Evolutionary conservation across 345 rosid species (phyloP).

Genomic region (Stellera chamaejasme): DNA sequence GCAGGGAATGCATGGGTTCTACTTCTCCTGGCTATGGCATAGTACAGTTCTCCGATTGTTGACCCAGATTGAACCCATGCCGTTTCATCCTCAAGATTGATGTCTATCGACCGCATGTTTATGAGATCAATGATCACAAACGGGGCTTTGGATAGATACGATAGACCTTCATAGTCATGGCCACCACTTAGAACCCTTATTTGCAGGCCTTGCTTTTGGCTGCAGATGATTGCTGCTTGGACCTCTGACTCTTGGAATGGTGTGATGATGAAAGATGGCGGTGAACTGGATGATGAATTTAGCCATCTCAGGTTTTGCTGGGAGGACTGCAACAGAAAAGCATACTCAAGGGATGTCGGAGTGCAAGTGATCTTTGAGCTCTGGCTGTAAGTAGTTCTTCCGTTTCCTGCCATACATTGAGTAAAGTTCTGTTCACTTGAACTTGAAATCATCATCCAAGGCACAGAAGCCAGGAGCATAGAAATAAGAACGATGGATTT

Average conservation of each 20-base stretch:
- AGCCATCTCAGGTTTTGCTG: slow-evolving; percentile 30
- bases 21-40: slow-evolving; percentile 27
- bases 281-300: slow-evolving; percentile 18
- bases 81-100: slow-evolving; percentile 17
- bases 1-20: slow-evolving; percentile 39
- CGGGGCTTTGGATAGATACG: slow-evolving; percentile 27
- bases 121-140: slow-evolving; percentile 34
- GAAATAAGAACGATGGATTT: slow-evolving; percentile 5
- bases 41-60: slow-evolving; percentile 41
- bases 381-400: slow-evolving; percentile 16
- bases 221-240: slow-evolving; percentile 34
- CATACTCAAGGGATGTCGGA: slow-evolving; percentile 20
- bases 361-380: slow-evolving; percentile 24
- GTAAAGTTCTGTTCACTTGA: slow-evolving; percentile 13
- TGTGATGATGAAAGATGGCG: slow-evolving; percentile 29
- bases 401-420: slow-evolving; percentile 27
- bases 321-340: slow-evolving; percentile 19
- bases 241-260: slow-evolving; percentile 30
- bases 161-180: slow-evolving; percentile 51
- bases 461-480: slow-evolving; percentile 14
- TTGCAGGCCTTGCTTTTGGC: slow-evolving; percentile 21
- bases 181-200: slow-evolving; percentile 47
- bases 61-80: slow-evolving; percentile 47
- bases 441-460: neutral
- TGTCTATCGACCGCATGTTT: slow-evolving; percentile 21